Conservation (phyloP, 495 filamentous ascomycete species). For the Lichenothelia convexa region DNA sequence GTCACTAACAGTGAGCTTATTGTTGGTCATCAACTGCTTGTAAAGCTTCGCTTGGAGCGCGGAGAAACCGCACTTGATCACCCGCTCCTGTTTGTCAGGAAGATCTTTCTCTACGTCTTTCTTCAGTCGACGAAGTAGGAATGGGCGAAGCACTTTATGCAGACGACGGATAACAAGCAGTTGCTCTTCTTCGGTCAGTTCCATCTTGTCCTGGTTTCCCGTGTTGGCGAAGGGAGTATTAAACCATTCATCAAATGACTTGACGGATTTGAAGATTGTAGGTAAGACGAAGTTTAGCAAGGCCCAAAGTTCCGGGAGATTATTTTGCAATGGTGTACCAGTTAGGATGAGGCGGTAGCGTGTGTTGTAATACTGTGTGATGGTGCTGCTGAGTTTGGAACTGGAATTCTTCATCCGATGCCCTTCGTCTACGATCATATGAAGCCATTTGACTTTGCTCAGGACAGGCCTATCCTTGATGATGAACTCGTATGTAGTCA, state of each 20-base stretch:
- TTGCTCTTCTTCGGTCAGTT: constrained; percentile 96
- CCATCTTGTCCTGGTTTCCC: constrained; percentile 94
- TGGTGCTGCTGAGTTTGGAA: constrained; percentile 86
- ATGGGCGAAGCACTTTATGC: constrained; percentile 92
- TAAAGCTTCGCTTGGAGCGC: constrained; percentile 84
- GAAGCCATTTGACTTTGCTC: constrained; percentile 95
- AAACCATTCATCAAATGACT: constrained; percentile 99
- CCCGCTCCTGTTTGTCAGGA: constrained; percentile 94
- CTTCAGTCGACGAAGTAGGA: constrained; percentile 95
- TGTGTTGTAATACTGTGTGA: constrained; percentile 86
- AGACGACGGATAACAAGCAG: constrained; percentile 94
- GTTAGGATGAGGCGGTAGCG: constrained; percentile 93
- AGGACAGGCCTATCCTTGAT: constrained; percentile 93
- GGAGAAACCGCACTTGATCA: constrained; percentile 97
- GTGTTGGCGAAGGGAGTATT: constrained; percentile 98
- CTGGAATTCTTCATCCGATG: constrained; percentile 99
- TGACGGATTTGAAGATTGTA: constrained; percentile 98
- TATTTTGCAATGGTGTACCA: constrained; percentile 94
- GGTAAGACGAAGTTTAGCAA: constrained; percentile 96
- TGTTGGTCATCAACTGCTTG: constrained; percentile 87
- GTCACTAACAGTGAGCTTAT: constrained; percentile 84
- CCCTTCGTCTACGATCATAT: constrained; percentile 99
- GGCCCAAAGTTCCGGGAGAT: constrained; percentile 88
- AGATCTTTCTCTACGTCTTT: constrained; percentile 98
- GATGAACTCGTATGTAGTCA: constrained; percentile 98